Evolutionary conservation across 179 eudicot species (phyloP).

Genomic region (Actinidia polygama): DNA sequence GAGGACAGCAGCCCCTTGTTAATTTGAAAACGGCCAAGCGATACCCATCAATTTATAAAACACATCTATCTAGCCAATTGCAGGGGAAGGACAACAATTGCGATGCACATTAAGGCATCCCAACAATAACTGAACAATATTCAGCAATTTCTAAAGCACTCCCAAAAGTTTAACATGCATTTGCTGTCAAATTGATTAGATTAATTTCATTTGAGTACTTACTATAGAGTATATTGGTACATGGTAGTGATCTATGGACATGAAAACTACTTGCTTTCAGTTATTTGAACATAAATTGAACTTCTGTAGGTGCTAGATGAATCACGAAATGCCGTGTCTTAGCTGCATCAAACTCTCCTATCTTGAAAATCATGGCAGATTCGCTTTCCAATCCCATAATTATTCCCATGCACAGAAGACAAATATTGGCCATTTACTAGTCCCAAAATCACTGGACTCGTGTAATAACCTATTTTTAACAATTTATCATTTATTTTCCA

Average conservation of each 20-base stretch:
- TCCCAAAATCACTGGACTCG: neutral
- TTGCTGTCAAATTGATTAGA: too few relatives aligned
- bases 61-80: neutral
- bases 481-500: too few relatives aligned
- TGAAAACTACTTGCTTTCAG: neutral
- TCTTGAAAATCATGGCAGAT: constrained; percentile 3
- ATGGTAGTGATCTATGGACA: neutral
- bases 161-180: neutral
- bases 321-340: neutral
- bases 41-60: neutral
- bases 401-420: neutral
- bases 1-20: neutral
- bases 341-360: neutral
- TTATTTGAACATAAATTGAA: neutral
- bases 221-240: too few relatives aligned
- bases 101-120: neutral
- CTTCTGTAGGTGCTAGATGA: neutral
- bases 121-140: too few relatives aligned
- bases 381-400: neutral
- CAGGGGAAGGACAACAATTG: neutral
- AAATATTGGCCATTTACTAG: constrained; percentile 2
- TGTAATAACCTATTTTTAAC: too few relatives aligned
- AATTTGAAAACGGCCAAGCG: neutral
- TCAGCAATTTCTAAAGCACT: neutral
- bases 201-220: too few relatives aligned